phyloP scores from a whole-genome alignment of 1,284 basidiomycete genomes.

The Cryptococcus jaspeensis region DNA sequence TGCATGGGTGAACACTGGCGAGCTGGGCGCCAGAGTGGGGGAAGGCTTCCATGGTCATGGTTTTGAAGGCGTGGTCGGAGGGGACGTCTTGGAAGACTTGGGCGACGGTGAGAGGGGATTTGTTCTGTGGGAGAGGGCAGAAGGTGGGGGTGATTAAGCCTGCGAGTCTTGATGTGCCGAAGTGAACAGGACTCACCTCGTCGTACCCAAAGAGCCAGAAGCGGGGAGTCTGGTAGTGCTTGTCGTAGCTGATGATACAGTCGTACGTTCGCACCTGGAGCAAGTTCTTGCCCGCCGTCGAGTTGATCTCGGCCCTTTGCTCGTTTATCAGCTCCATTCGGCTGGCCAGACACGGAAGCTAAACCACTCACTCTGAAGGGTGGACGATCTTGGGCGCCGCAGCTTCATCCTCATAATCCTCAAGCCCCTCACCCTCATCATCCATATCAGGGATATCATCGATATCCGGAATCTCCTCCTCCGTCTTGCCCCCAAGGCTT shows the following conservation, averaged over 20 bases:
- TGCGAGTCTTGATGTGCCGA: neutral
- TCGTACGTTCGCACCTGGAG: conserved; percentile 97
- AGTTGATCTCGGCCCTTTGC: conserved; percentile 54
- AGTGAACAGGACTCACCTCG: conserved; percentile 61
- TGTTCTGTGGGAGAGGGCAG: conserved; percentile 59
- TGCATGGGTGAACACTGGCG: conserved; percentile 96
- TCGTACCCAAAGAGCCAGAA: conserved; percentile 95
- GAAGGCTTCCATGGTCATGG: conserved; percentile 97
- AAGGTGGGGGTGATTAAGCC: neutral
- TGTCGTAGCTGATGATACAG: conserved; percentile 98
- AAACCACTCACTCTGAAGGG: conserved; percentile 34
- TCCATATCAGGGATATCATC: conserved; percentile 94
- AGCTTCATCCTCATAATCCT: conserved; percentile 71
- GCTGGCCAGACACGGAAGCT: neutral
- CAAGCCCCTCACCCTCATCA: conserved; percentile 66
- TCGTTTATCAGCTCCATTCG: neutral
- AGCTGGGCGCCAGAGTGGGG: conserved; percentile 82
- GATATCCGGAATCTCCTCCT: conserved; percentile 68
- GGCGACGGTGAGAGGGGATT: conserved; percentile 75
- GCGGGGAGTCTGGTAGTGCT: conserved; percentile 94
- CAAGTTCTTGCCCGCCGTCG: conserved; percentile 64
- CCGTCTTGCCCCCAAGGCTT: conserved; percentile 39
- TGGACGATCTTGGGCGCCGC: conserved; percentile 49
- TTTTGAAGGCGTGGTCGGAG: conserved; percentile 96
- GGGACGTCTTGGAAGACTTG: conserved; percentile 98